These are phyloP conservation scores for Diutina siamensis DNA, from an alignment of 1,139 yeast species.

Conservation along the genomic window DNA sequence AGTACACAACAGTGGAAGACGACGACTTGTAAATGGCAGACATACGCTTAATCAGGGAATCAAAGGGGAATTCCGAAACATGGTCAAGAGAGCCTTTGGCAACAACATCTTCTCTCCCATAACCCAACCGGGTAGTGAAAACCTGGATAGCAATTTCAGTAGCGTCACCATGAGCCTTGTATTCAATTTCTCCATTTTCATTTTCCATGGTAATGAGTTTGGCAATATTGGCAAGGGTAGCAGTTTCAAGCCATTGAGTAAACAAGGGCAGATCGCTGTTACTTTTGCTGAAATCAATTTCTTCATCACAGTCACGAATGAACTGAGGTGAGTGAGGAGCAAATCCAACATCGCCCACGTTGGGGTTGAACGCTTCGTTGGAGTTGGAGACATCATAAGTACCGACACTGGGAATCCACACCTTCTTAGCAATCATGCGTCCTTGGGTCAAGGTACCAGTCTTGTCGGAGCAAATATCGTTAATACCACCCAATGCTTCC, in stretches of 20 bases:
- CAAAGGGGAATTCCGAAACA: slow-evolving; percentile 64
- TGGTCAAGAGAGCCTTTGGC: slow-evolving; percentile 22
- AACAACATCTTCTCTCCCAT: slow-evolving; percentile 31
- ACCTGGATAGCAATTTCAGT: slow-evolving; percentile 79
- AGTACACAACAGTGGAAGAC: slow-evolving; percentile 23
- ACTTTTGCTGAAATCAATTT: slow-evolving; percentile 17
- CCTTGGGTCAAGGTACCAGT: slow-evolving; percentile 80
- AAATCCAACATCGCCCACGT: slow-evolving; percentile 43
- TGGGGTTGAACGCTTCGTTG: slow-evolving; percentile 65
- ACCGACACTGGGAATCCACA: slow-evolving; percentile 73
- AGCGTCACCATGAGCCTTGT: slow-evolving; percentile 81
- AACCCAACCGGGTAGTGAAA: slow-evolving; percentile 46
- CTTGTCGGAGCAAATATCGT: slow-evolving; percentile 75
- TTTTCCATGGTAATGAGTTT: slow-evolving; percentile 33
- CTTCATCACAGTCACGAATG: slow-evolving; percentile 27
- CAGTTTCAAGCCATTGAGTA: slow-evolving; percentile 39
- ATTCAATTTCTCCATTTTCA: slow-evolving; percentile 28
- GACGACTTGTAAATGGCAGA: slow-evolving; percentile 39
- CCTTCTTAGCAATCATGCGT: slow-evolving; percentile 60
- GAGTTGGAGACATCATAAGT: slow-evolving; percentile 49
- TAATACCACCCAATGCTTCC: slow-evolving; percentile 72
- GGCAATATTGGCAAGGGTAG: slow-evolving; percentile 69
- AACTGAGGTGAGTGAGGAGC: slow-evolving; percentile 30
- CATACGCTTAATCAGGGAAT: slow-evolving; percentile 70
- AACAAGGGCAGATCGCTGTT: slow-evolving; percentile 9